Evolutionary conservation across 2,329 filamentous ascomycete species (phyloP), one percentile per base, ranked within the genome.

Genomic region (Cladobotryum protrusum): DNA sequence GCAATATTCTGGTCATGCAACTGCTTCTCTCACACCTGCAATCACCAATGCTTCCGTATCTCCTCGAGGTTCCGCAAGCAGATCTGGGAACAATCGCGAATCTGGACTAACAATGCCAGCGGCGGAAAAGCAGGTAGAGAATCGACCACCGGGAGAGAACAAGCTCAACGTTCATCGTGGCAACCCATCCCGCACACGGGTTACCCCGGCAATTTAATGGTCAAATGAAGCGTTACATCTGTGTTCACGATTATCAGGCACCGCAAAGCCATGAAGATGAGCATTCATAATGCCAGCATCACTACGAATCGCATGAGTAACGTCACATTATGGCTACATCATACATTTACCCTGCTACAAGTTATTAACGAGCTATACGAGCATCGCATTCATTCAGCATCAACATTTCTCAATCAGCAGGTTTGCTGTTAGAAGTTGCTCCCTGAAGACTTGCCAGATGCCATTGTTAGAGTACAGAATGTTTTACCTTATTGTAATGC

Each of bases 1-100:
- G 14, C 74, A 78, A 32, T 79, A 77, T 49, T 62, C 68, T 9
- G 76, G 77, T 15, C 67, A 79, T 57, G 77, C 77, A 18, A 73
- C 76, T 9, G 75, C 76, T 18, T 78, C 73, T 43, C 65, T 77
- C 17, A 65, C 69, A 9, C 74, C 75, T 14, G 61, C 71, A 18
- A 69, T 73, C 43, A 69, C 67, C 34, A 72, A 72, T 53, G 58
- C 65, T 17, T 62, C 65, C 19, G 57, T 58, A 19, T 64, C 69
- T 40, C 56, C 64, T 45, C 68, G 67, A 44, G 48, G 48, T 14
- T 58, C 62, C 11, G 53, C 54, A 13, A 49, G 48, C 40, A 72
- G 66, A 49, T 42, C 58, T 9, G 50, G 52, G n/a, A 59, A 61
- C 13, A 35, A 49, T 8, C 59, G 52, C 34, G 59, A 63, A 17